Conservation (phyloP, 495 filamentous ascomycete species). For the Trichoderma gamsii region DNA sequence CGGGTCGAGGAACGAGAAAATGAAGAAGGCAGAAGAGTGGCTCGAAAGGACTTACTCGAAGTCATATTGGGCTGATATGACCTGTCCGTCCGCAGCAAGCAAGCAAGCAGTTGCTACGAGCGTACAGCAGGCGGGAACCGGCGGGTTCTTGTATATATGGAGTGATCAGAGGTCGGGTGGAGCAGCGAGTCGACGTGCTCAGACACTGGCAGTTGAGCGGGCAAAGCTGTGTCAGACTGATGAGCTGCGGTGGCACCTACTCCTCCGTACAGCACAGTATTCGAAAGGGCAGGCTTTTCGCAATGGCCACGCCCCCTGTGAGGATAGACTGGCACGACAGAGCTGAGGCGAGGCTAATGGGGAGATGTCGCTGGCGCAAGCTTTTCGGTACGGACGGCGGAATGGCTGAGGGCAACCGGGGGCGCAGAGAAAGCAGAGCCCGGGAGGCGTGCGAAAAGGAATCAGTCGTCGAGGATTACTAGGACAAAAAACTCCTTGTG, state of each 20-base stretch:
- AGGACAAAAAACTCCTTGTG: background rate
- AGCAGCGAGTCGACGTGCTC: background rate
- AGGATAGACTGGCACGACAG: background rate
- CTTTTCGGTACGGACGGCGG: background rate
- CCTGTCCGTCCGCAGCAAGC: constrained; percentile 13
- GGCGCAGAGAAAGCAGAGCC: background rate
- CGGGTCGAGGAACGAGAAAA: constrained; percentile 4
- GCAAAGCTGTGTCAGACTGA: background rate
- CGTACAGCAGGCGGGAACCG: background rate
- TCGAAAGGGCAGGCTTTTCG: background rate
- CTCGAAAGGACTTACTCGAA: constrained; percentile 18
- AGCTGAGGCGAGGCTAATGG: background rate
- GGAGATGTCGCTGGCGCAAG: background rate
- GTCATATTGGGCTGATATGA: constrained; percentile 18
- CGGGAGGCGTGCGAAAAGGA: background rate
- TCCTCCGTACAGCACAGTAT: background rate
- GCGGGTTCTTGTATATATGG: constrained; percentile 11
- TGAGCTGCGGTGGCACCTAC: background rate
- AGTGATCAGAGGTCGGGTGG: constrained; percentile 1
- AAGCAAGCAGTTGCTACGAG: constrained; percentile 11
- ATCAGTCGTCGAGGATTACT: background rate
- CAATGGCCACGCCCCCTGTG: background rate
- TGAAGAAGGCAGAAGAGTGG: constrained; percentile 10
- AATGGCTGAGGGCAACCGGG: background rate
- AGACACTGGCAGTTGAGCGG: background rate